Percentiles rank a stretch among this genome's conserved stretches.
Conservation (phyloP, 1,139 yeast species). For the Wickerhamomyces sp. region DNA sequence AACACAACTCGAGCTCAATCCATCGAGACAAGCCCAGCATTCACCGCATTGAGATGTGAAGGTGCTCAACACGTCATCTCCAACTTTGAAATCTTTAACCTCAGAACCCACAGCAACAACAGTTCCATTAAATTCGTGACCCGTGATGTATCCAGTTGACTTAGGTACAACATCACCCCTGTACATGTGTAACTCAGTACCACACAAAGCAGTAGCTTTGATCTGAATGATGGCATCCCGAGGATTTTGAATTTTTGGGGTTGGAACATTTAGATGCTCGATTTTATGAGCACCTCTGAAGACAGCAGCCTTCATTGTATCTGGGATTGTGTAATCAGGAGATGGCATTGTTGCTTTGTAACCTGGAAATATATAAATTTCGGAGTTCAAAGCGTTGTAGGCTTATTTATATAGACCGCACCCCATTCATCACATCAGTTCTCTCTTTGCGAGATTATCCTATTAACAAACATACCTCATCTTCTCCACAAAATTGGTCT, state of each 20-base stretch:
- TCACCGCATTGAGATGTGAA: conserved; percentile 46
- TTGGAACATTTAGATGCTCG: conserved; percentile 36
- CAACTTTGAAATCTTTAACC: conserved; percentile 57
- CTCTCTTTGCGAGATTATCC: too few species aligned
- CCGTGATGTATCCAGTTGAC: conserved; percentile 41
- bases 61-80: conserved; percentile 58
- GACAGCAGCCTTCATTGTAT: conserved; percentile 50
- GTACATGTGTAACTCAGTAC: conserved; percentile 57
- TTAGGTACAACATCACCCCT: conserved; percentile 45
- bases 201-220: conserved; percentile 52
- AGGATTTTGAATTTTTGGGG: conserved; percentile 36
- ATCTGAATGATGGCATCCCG: conserved; percentile 50
- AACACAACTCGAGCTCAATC: conserved; percentile 43
- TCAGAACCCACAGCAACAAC: conserved; percentile 62
- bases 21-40: conserved; percentile 38
- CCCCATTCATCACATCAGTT: too few species aligned
- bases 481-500: background rate
- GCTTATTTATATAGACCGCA: too few species aligned
- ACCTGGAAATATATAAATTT: too few species aligned
- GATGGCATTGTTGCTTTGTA: too few species aligned
- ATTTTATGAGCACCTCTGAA: conserved; percentile 47
- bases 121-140: conserved; percentile 78
- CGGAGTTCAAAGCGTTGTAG: too few species aligned
- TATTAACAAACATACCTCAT: too few species aligned
- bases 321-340: conserved; percentile 5